These are phyloP conservation scores for Pseudomassariella vexata DNA, from an alignment of 2,329 filamentous ascomycete species.

Conservation along the genomic window DNA sequence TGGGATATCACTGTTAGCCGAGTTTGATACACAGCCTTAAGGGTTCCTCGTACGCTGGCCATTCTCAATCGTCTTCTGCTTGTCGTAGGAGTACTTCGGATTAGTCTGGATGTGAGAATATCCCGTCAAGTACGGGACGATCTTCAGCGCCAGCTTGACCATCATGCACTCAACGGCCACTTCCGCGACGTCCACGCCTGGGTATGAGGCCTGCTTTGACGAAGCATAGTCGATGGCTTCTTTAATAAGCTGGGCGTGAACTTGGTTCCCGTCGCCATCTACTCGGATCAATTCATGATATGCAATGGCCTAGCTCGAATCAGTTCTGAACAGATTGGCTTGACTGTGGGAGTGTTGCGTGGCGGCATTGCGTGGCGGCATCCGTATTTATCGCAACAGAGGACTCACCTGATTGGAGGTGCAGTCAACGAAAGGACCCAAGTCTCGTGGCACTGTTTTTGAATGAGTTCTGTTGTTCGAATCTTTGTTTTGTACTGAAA, in stretches of 20 bases:
- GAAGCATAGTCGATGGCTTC: constrained; percentile 28
- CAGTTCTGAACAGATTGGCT: not conserved
- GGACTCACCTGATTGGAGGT: constrained; percentile 45
- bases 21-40: not conserved
- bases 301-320: constrained; percentile 37
- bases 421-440: constrained; percentile 45
- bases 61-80: constrained; percentile 41
- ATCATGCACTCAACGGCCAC: constrained; percentile 53
- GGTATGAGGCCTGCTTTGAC: constrained; percentile 23
- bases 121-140: constrained; percentile 42
- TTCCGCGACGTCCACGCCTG: constrained; percentile 32
- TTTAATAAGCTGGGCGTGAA: constrained; percentile 30
- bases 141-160: constrained; percentile 46
- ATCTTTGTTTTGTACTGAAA: too few species aligned
- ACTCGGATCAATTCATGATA: constrained; percentile 36
- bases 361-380: too few species aligned
- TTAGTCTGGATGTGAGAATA: constrained; percentile 56
- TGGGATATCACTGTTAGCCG: constrained; percentile 7
- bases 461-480: too few species aligned
- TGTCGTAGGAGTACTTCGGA: constrained; percentile 47
- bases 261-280: constrained; percentile 23
- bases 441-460: constrained; percentile 36
- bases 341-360: too few species aligned
- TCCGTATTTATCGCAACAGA: not conserved
- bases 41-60: constrained; percentile 36